Evolutionary conservation across 2,329 filamentous ascomycete species (phyloP).

Genomic region (Amauroascus niger): DNA sequence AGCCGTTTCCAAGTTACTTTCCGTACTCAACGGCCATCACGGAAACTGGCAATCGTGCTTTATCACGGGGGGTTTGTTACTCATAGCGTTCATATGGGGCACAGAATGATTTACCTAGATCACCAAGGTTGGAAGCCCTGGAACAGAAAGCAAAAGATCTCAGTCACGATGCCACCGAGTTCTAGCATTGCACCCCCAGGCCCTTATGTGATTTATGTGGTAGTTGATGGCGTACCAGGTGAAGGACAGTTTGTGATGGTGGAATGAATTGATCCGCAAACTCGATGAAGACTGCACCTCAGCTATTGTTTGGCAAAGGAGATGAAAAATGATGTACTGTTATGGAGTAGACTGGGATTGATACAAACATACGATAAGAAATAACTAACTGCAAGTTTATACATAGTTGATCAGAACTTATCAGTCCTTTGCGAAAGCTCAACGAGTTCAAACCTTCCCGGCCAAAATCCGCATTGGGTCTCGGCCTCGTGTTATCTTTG

Average conservation of each 20-base stretch:
- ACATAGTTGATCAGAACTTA: no score
- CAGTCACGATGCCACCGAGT: slow-evolving; percentile 47
- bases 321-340: no score
- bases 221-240: slow-evolving; percentile 47
- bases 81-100: slow-evolving; percentile 53
- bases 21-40: slow-evolving; percentile 36
- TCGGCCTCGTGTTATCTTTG: background rate
- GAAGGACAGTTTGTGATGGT: slow-evolving; percentile 43
- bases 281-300: background rate
- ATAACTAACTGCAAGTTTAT: no score
- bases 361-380: no score
- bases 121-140: slow-evolving; percentile 39
- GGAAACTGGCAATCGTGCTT: slow-evolving; percentile 38
- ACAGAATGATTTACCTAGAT: slow-evolving; percentile 49
- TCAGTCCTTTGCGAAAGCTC: background rate
- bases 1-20: slow-evolving; percentile 38
- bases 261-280: background rate
- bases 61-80: slow-evolving; percentile 54
- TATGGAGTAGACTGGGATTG: no score
- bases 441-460: background rate
- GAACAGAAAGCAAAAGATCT: slow-evolving; percentile 36
- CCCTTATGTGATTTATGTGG: slow-evolving; percentile 51
- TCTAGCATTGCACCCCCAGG: slow-evolving; percentile 49
- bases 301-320: no score
- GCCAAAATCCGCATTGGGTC: no score